These are phyloP conservation scores for Boletus sp. DNA, from an alignment of 768 basidiomycete genomes.

Conservation along the genomic window DNA sequence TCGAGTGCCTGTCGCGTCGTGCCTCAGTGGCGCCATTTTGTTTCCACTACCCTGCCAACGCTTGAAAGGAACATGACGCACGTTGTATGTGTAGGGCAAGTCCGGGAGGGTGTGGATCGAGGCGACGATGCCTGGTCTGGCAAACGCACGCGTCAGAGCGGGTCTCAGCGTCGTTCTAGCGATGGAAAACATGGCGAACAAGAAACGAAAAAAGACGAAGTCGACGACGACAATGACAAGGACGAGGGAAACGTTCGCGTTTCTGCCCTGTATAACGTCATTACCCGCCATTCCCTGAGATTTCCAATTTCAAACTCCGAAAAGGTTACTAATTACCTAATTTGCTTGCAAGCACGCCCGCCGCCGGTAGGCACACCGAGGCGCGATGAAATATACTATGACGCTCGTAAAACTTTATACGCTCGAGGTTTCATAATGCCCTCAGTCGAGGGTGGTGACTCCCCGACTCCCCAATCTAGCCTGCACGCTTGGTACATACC, in stretches of 20 bases:
- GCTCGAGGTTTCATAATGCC: slow-evolving; percentile 12
- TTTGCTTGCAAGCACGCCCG: background rate
- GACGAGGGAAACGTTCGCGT: too few relatives aligned
- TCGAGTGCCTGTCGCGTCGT: slow-evolving; percentile 71
- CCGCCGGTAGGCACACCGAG: background rate
- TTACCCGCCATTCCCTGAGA: background rate
- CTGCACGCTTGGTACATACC: background rate
- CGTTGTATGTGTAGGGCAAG: slow-evolving; percentile 80
- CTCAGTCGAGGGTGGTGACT: too few relatives aligned
- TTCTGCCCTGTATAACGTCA: slow-evolving; percentile 11
- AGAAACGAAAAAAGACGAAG: background rate
- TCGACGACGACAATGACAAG: background rate
- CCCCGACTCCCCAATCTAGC: too few relatives aligned
- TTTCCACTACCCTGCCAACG: background rate
- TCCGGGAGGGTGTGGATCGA: slow-evolving; percentile 72
- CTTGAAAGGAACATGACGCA: slow-evolving; percentile 28
- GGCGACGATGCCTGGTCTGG: slow-evolving; percentile 40
- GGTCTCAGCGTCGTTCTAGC: slow-evolving; percentile 45
- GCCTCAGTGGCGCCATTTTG: background rate
- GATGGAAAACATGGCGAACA: slow-evolving; percentile 45
- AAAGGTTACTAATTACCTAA: background rate
- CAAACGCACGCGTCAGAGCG: slow-evolving; percentile 45
- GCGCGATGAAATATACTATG: background rate
- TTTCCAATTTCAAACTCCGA: slow-evolving; percentile 2
- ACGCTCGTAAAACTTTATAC: slow-evolving; percentile 14